These are phyloP conservation scores for Colletotrichum horii DNA, from an alignment of 2,329 filamentous ascomycete species.

Conservation along the genomic window DNA sequence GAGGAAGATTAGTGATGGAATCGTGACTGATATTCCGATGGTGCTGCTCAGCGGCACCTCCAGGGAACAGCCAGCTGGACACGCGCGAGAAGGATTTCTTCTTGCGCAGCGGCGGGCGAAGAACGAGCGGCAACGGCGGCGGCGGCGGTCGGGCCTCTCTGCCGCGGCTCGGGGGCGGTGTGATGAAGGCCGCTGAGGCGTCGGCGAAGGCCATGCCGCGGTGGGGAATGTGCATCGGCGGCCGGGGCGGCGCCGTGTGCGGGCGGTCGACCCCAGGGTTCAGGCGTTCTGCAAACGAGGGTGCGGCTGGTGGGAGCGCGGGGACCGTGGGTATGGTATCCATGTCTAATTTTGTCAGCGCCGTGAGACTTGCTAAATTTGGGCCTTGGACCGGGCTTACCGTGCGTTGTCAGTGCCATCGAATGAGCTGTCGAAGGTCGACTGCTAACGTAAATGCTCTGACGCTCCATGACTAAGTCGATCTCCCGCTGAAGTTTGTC, in stretches of 20 bases:
- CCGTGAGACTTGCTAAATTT: not conserved
- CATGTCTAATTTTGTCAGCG: slow-evolving; percentile 38
- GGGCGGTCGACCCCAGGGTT: slow-evolving; percentile 46
- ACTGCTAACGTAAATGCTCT: slow-evolving; percentile 60
- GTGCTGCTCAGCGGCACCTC: slow-evolving; percentile 32
- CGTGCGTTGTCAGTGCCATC: slow-evolving; percentile 25
- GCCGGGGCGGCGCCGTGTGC: slow-evolving; percentile 37
- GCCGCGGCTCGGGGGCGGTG: slow-evolving; percentile 29
- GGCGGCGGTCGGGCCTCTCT: slow-evolving; percentile 47
- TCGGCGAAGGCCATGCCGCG: slow-evolving; percentile 33
- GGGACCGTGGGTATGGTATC: slow-evolving; percentile 62
- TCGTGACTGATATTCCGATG: slow-evolving; percentile 49
- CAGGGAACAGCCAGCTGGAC: slow-evolving; percentile 63
- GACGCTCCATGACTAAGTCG: slow-evolving; percentile 63
- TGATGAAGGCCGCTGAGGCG: slow-evolving; percentile 34
- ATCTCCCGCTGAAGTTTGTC: slow-evolving; percentile 65
- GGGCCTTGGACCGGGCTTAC: slow-evolving; percentile 8
- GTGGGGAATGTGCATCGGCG: slow-evolving; percentile 36
- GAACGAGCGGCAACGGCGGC: slow-evolving; percentile 62
- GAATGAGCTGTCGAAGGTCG: slow-evolving; percentile 58
- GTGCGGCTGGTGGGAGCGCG: slow-evolving; percentile 59
- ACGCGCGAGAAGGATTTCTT: slow-evolving; percentile 71
- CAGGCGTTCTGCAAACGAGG: slow-evolving; percentile 62
- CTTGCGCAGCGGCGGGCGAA: slow-evolving; percentile 66
- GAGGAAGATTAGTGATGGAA: slow-evolving; percentile 60